Evolutionary conservation across 1,284 basidiomycete species (phyloP), one percentile per base, ranked within the genome.

Genomic region (Rhodofomes roseus): DNA sequence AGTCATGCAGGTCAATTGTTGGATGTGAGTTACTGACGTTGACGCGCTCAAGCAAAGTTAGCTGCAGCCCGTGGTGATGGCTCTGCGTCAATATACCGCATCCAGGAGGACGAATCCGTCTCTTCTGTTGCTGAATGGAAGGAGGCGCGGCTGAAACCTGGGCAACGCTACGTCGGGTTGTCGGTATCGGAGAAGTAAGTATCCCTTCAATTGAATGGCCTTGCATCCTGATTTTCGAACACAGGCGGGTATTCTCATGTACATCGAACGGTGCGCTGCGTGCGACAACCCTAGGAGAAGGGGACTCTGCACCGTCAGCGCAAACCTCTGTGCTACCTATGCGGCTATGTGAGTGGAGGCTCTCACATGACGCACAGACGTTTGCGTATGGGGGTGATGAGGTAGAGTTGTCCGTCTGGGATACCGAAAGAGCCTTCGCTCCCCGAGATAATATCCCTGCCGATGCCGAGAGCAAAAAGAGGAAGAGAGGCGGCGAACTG

Each of bases 361-460:
- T 91, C 16, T 81, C 86, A 2, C 67, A 75, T 7, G 76, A 82
- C 55, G 74, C 74, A 4, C 70, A 77, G 25, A 80, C 81, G 0
- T 94, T 96, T 73, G 84, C 87, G 0, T 89, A 93, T 63, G 94
- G 89, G 6, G 94, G 94, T 3, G 88, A 95, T 66, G 94, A 96
- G 72, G 90, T 96, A 18, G 92, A 95, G 60, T 72, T 94, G 2
- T 93, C 92, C 1, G 68, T 95, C 1, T 96, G 92, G 90, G 81
- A 93, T 68, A 81, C 85, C 2, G 87, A 93, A 67, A 73, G 76
- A 44, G 86, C 92, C 0, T 92, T 96, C 63, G 48, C 54, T 52
- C 34, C 31, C 22, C 29, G 65, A 5, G 60, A 68, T 22, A 67
- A 69, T 34, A 58, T 62, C 6, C 53, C 65, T 11, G 59, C 65